Base-by-base conservation (phyloP, 768 basidiomycete species). In the Serendipita sp. region DNA sequence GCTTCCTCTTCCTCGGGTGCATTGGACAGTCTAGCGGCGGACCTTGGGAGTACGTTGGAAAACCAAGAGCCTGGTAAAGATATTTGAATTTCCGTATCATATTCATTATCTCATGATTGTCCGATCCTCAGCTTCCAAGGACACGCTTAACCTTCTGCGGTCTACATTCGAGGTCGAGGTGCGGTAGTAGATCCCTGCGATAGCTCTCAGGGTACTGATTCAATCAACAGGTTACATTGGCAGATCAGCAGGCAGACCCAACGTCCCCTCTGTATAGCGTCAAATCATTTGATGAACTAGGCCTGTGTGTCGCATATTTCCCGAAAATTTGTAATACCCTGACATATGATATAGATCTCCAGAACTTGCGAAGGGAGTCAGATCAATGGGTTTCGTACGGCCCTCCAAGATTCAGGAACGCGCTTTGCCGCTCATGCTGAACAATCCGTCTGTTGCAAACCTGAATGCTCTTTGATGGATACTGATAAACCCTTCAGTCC, bases 401-500 rank as follows among this genome's bases (percentile, higher is more conserved):
- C 96, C 96, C 5, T 97, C 94, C 36, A 98, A 98, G 77, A 98
- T 99, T 68, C 96, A 99, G 77, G 95, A 97, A 78, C 85, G 89
- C 68, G 96, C 96, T 18, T 78, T 98, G 4, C 96, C 96, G 1
- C 79, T 99, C 30, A 81, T 98, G 36, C 83, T 99, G 7, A 72
- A 83, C 63, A 86, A 95, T 71, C 96, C 95, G 93, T 96, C 70
- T 70, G 87, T 77, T 11, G 11, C 5, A 30, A 13, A 13, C 2
- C 60, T 64, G 18, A 44, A 45, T 34, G 47, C 47, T 41, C 30
- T 51, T 18, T 51, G 32, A 18, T 41, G 44, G 28, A 23, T n/a
- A 41, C 41, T 41, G 5, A 41, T 41, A 51, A 7, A 8, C 2
- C 8, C 8, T 18, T 0, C 72, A 99, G 95, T n/a, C 88, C 95